Evolutionary conservation across 1,284 basidiomycete species (phyloP).

Genomic region (Apiotrichum domesticum): DNA sequence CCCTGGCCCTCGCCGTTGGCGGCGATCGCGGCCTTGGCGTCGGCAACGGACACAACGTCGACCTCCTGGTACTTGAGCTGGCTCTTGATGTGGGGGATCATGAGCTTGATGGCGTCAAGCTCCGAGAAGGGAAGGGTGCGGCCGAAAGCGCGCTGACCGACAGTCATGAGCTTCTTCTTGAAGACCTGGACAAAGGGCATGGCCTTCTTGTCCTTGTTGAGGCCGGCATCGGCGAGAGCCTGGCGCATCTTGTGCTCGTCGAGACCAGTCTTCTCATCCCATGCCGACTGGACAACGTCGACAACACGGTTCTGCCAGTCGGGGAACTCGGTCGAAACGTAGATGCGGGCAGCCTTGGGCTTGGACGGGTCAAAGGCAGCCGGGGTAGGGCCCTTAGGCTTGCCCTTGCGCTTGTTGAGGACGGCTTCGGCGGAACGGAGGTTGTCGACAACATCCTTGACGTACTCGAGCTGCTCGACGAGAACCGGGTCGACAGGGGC

Average conservation of each 20-base stretch:
- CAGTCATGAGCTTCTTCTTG: constrained; percentile 82
- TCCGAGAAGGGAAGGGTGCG: constrained; percentile 86
- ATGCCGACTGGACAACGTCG: constrained; percentile 65
- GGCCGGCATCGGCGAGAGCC: constrained; percentile 62
- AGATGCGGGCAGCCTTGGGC: constrained; percentile 79
- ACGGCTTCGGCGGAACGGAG: constrained; percentile 83
- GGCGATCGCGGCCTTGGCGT: constrained; percentile 49
- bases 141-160: constrained; percentile 73
- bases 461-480: constrained; percentile 69
- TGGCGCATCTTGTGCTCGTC: constrained; percentile 78
- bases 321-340: constrained; percentile 85
- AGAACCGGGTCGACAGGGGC: constrained; percentile 51
- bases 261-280: constrained; percentile 59
- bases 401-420: constrained; percentile 59
- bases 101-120: constrained; percentile 63
- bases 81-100: constrained; percentile 76
- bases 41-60: constrained; percentile 64
- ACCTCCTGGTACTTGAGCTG: constrained; percentile 70
- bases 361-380: constrained; percentile 65
- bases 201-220: constrained; percentile 90
- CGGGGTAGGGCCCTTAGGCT: constrained; percentile 50
- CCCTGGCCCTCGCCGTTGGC: constrained; percentile 37
- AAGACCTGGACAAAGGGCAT: constrained; percentile 93
- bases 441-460: constrained; percentile 47
- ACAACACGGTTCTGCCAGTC: constrained; percentile 88